Evolutionary conservation across 768 basidiomycete species (phyloP).

Genomic region (Serendipita sp.): DNA sequence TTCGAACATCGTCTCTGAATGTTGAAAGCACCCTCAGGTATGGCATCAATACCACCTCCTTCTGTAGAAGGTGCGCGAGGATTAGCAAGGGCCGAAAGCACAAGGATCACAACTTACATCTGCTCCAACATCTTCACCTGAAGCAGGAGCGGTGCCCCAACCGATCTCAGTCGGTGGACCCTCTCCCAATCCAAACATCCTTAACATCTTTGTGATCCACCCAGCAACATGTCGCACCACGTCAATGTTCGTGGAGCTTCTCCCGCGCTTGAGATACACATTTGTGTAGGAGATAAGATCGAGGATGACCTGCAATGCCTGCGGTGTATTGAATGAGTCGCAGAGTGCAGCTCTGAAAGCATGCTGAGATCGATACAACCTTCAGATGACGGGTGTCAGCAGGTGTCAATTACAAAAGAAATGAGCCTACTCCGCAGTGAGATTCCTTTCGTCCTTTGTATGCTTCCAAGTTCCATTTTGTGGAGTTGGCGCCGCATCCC

Average conservation of each 20-base stretch:
- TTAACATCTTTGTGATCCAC: conserved; percentile 34
- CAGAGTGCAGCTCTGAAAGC: conserved; percentile 75
- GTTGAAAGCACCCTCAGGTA: conserved; percentile 71
- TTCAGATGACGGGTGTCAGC: conserved; percentile 18
- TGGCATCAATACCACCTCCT: conserved; percentile 70
- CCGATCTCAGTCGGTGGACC: conserved; percentile 53
- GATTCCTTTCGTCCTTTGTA: conserved; percentile 36
- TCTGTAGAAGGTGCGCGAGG: background rate
- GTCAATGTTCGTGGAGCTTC: conserved; percentile 37
- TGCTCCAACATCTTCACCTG: conserved; percentile 18
- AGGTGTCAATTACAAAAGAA: conserved; percentile 1
- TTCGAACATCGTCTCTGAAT: conserved; percentile 82
- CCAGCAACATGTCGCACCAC: conserved; percentile 38
- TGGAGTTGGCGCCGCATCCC: conserved; percentile 18
- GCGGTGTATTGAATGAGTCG: conserved; percentile 94
- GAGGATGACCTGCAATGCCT: conserved; percentile 54
- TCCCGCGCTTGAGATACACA: conserved; percentile 55
- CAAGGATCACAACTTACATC: conserved; percentile 36
- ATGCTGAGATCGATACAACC: conserved; percentile 56
- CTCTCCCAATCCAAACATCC: conserved; percentile 65
- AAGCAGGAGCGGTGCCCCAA: conserved; percentile 45
- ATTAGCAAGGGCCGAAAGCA: conserved; percentile 12
- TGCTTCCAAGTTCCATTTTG: conserved; percentile 22
- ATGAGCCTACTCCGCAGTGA: conserved; percentile 41
- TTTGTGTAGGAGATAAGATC: conserved; percentile 76